phyloP scores from a whole-genome alignment of 2,329 filamentous ascomycete species.

The Arthrobotrys musiformis region DNA sequence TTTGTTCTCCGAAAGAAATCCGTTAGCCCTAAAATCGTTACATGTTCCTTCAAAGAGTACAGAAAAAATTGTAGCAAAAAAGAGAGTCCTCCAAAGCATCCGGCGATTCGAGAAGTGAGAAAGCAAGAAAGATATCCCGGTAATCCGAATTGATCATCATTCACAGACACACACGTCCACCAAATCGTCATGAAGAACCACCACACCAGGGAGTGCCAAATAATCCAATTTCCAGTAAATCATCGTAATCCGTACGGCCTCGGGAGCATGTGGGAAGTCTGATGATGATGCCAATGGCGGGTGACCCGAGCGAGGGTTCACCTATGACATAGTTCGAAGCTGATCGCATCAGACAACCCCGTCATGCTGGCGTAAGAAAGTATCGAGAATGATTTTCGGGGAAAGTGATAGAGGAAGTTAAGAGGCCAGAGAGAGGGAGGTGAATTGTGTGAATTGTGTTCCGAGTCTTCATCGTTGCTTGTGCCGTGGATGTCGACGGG shows the following conservation, averaged over 20 bases:
- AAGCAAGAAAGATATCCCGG: not conserved
- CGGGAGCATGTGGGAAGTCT: conserved; percentile 45
- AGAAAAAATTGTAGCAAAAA: conserved; percentile 36
- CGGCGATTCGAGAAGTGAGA: conserved; percentile 9
- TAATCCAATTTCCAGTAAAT: conserved; percentile 35
- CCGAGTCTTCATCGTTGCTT: conserved; percentile 46
- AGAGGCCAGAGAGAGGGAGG: conserved; percentile 16
- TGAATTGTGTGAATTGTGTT: not conserved
- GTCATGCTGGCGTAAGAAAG: conserved; percentile 49
- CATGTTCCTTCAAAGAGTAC: conserved; percentile 46
- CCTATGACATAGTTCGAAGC: conserved; percentile 27
- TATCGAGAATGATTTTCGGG: conserved; percentile 52
- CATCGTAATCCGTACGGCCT: conserved; percentile 44
- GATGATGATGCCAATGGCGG: conserved; percentile 47
- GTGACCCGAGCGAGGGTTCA: not conserved
- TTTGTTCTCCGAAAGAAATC: conserved; percentile 47
- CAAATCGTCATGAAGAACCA: conserved; percentile 7
- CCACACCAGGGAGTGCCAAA: conserved; percentile 24
- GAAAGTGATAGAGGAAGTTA: conserved; percentile 1
- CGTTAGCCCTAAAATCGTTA: conserved; percentile 54
- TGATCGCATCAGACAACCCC: conserved; percentile 49
- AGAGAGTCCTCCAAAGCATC: conserved; percentile 19
- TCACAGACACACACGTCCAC: not conserved
- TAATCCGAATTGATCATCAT: not conserved
- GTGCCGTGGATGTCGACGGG: conserved; percentile 34